Percentiles rank a stretch among this genome's conserved stretches.
These are phyloP conservation scores for Phytopythium sindhum DNA, from an alignment of 352 stramenopile genomes.

Conservation along the genomic window DNA sequence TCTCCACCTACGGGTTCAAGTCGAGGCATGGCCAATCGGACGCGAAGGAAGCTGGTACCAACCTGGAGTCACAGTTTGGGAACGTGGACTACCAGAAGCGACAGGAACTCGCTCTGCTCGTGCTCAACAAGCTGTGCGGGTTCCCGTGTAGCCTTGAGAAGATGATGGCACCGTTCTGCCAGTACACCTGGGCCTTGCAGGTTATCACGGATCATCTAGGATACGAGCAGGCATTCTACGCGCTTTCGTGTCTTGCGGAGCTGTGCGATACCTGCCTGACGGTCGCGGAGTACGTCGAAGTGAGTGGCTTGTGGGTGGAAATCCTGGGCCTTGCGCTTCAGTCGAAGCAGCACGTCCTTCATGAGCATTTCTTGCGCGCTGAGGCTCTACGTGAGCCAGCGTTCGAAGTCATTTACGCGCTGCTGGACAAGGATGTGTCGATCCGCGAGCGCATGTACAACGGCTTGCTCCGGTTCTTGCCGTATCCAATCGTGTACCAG, in stretches of 20 bases:
- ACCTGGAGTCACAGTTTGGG: slow-evolving; percentile 70
- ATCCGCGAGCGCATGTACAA: slow-evolving; percentile 75
- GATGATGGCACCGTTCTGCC: slow-evolving; percentile 70
- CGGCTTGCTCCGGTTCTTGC: slow-evolving; percentile 65
- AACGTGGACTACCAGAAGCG: slow-evolving; percentile 73
- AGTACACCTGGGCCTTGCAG: slow-evolving; percentile 79
- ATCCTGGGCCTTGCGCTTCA: slow-evolving; percentile 76
- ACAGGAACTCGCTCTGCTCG: slow-evolving; percentile 70
- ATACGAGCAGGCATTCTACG: slow-evolving; percentile 78
- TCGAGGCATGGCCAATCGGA: slow-evolving; percentile 33
- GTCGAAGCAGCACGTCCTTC: slow-evolving; percentile 73
- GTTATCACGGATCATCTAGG: slow-evolving; percentile 78
- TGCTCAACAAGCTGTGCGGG: slow-evolving; percentile 79
- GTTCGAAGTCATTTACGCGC: slow-evolving; percentile 78
- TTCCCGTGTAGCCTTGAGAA: slow-evolving; percentile 69
- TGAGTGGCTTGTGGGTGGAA: slow-evolving; percentile 75
- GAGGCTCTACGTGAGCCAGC: slow-evolving; percentile 71
- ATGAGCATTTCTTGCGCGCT: slow-evolving; percentile 76
- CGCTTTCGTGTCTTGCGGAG: slow-evolving; percentile 71
- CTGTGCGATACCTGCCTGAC: slow-evolving; percentile 75
- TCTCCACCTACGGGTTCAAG: slow-evolving; percentile 78
- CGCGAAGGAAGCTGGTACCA: slow-evolving; percentile 22
- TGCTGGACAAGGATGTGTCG: slow-evolving; percentile 67
- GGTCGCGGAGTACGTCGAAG: slow-evolving; percentile 70
- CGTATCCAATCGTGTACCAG: slow-evolving; percentile 81